Conservation (phyloP, 345 rosid species). For the Theobroma cacao region DNA sequence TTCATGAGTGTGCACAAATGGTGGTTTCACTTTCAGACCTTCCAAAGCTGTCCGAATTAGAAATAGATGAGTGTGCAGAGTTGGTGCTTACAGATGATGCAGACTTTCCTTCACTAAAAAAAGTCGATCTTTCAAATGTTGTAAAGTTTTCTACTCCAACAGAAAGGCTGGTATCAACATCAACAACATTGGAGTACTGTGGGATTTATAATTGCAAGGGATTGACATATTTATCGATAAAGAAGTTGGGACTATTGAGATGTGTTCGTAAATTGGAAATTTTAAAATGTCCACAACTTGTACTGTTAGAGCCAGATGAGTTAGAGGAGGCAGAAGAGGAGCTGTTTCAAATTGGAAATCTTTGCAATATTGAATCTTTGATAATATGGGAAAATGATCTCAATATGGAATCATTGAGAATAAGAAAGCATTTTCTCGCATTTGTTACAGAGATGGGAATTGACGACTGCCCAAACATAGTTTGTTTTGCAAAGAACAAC, state of each 20-base stretch:
- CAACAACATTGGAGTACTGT: not conserved
- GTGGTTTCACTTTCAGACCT: not conserved
- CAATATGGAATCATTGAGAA: not conserved
- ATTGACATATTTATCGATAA: not conserved
- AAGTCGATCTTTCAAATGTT: not conserved
- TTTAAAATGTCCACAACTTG: not conserved
- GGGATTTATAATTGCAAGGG: not conserved
- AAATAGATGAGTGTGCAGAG: not conserved
- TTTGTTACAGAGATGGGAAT: not conserved
- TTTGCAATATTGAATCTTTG: not conserved
- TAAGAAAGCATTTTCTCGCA: not conserved
- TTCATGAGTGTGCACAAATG: not conserved
- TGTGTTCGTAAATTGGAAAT: not conserved
- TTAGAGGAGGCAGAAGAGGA: not conserved
- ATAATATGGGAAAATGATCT: not conserved
- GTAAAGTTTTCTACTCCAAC: not conserved
- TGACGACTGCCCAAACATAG: not conserved
- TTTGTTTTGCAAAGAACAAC: not conserved
- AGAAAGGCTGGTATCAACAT: not conserved
- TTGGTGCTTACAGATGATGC: not conserved
- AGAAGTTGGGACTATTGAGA: not conserved
- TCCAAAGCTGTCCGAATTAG: not conserved
- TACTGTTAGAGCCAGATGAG: not conserved
- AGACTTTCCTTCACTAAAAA: not conserved
- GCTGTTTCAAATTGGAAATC: not conserved